Evolutionary conservation across 495 filamentous ascomycete genomes (phyloP), one percentile per base, ranked within the genome.

Genomic region (Xylaria longipes): DNA sequence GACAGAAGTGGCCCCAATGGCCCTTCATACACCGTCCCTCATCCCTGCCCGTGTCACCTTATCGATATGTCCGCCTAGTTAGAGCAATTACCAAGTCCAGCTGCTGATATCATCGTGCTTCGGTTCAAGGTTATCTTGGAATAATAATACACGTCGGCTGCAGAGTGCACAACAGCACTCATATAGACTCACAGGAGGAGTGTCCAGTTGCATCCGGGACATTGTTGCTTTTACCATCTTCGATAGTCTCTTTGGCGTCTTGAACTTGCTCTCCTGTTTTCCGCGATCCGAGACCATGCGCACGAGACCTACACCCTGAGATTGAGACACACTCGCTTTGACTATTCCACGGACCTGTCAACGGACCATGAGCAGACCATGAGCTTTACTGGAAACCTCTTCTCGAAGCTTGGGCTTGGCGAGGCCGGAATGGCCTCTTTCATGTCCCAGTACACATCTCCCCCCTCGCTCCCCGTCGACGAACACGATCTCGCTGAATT

Each of bases 401-500:
- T 79, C 29, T 77, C 77, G 29, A 77, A 73, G 43, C 45, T 77
- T 29, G 66, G 77, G 41, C 68, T 74, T 58, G 69, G 72, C 31
- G 73, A 79, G 39, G 54, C 65, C 52, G 45, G 70, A 12, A 76
- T 73, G 77, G 56, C 75, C 60, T 66, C 77, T 68, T 62, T 76
- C 31, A 56, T 77, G 31, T 72, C 75, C 69, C 54, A 76, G 54
- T 71, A 74, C 67, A 73, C 70, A 2, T 74, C 76, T 1, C 68
- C 77, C 11, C 70, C 71, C 17, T 67, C 50, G 45, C 73, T 60
- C 29, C 50, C 70, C 45, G 37, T 65, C 25, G 70, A 76, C 43
- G 83, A 84, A 65, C 82, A 84, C 73, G 77, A 82, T 65, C 73
- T 86, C 25, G 71, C 76, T 31, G 81, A 85, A 7, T 75, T 86